Evolutionary conservation across 2,329 filamentous ascomycete genomes (phyloP), one percentile per base, ranked within the genome.

Genomic region (Colletotrichum filicis): DNA sequence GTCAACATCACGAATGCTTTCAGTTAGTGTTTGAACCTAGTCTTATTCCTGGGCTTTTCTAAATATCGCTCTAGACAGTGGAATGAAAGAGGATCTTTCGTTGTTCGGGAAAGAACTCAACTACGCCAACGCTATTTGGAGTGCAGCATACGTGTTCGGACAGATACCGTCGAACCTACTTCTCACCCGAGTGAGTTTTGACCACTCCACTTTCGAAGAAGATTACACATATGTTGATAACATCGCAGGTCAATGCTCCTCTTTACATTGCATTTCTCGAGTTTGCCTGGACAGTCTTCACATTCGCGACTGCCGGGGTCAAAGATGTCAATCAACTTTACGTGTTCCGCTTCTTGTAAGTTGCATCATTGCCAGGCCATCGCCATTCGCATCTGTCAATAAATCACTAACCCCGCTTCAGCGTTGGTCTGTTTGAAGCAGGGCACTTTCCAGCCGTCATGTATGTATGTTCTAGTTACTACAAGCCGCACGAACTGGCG

Each of bases 31-130:
- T n/a, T 2, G 22, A 4, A 14, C 26, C 4, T 16, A 8, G 14
- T 37, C 11, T 12, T 1, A 14, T 2, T 12, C 24, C 22, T 6
- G 35, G 6, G 0, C 30, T 59, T 46, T 53, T 22, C 72, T 72
- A 24, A 70, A 5, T 52, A 24, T 5, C 16, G 19, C 1, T 11
- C 35, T 63, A 78, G 77, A 79, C 64, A 79, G 76, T 32, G 78
- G 78, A 8, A 79, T 79, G 78, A 79, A 80, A 57, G 79, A 81
- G 64, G 79, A 81, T 26, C 76, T 81, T 4, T 46, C 62, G 0
- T 76, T 80, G 2, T 80, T 79, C 32, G 79, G 79, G 14, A 80
- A 79, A 56, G 76, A 81, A 55, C 77, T 81, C 58, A 81, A 81
- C 71, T 80, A 79, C 57, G 77, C 77, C 53, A 78, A 78, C 46